Percentiles rank a stretch among this genome's conserved stretches.
Evolutionary conservation across 2,329 filamentous ascomycete species (phyloP).

Genomic region (Cladosporium phlei): DNA sequence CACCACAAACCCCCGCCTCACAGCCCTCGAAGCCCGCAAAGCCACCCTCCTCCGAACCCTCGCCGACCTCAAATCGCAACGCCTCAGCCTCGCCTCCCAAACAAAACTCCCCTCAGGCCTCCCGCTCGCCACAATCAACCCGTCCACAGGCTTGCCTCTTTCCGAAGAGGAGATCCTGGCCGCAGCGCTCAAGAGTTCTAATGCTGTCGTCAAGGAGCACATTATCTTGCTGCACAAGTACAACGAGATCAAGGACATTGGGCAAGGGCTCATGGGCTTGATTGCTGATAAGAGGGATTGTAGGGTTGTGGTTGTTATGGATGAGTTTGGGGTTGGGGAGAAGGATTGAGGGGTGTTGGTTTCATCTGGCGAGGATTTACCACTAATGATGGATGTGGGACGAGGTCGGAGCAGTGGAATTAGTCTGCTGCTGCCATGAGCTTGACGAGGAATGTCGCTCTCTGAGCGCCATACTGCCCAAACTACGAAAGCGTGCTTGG

Average conservation of each 20-base stretch:
- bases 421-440: too few relatives aligned
- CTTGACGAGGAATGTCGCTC: too few relatives aligned
- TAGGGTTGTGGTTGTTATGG: conserved; percentile 47
- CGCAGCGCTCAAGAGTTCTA: conserved; percentile 40
- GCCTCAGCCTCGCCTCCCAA: conserved; percentile 30
- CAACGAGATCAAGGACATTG: conserved; percentile 67
- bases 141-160: conserved; percentile 13
- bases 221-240: conserved; percentile 64
- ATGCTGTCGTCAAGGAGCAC: conserved; percentile 55
- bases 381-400: too few relatives aligned
- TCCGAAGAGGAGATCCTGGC: conserved; percentile 22
- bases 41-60: conserved; percentile 46
- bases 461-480: too few relatives aligned
- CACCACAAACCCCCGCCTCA: conserved; percentile 3
- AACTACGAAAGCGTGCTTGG: too few relatives aligned
- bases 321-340: conserved; percentile 43
- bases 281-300: conserved; percentile 62
- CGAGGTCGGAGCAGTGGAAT: too few relatives aligned
- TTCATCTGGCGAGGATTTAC: too few relatives aligned
- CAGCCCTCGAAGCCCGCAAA: conserved; percentile 25
- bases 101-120: conserved; percentile 26
- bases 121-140: conserved; percentile 19
- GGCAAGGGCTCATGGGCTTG: conserved; percentile 60
- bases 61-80: conserved; percentile 42
- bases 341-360: conserved; percentile 35